Evolutionary conservation across 352 stramenopile genomes (phyloP), one percentile per base, ranked within the genome.

Genomic region (Phytophthora pluvialis): DNA sequence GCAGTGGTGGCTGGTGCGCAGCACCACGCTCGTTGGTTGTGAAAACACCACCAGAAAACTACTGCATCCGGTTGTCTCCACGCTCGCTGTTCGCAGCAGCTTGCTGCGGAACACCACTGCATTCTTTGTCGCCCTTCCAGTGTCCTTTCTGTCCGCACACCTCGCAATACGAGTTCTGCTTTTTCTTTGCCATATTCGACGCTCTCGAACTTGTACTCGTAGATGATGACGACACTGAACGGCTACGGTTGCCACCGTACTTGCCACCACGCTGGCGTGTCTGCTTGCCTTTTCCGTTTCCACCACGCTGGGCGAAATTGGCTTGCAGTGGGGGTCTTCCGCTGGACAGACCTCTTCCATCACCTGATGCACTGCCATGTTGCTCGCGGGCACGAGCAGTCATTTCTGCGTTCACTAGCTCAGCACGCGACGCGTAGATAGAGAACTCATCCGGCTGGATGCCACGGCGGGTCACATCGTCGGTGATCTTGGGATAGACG

Each of bases 281-380:
- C 38, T 21, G 39, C 39, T 59, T 59, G 26, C 38, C 29, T 11
- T 42, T 50, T n/a, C n/a, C n/a, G n/a, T n/a, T n/a, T n/a, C n/a
- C n/a, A n/a, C n/a, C n/a, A n/a, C n/a, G n/a, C n/a, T 40, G 26
- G 4, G n/a, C 33, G 16, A 32, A 50, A 26, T 60, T 60, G 13
- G 26, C 51, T 50, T 60, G 52, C n/a, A 25, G 38, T 31, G 21
- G 36, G 8, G 42, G 36, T 6, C 36, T 42, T 42, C 36, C 36
- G 21, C 42, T 48, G 18, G 40, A 16, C 13, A 28, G 16, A 15
- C 33, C 33, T 39, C 5, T 39, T n/a, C 16, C 16, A 12, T 16
- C 15, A 45, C n/a, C 1, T n/a, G 11, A 35, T 35, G 5, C 31
- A 4, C 31, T 9, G 9, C 31, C 7, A 6, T 42, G 36, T 15